These are phyloP conservation scores for Diaporthe sp. DNA, from an alignment of 2,329 filamentous ascomycete genomes.

Conservation along the genomic window DNA sequence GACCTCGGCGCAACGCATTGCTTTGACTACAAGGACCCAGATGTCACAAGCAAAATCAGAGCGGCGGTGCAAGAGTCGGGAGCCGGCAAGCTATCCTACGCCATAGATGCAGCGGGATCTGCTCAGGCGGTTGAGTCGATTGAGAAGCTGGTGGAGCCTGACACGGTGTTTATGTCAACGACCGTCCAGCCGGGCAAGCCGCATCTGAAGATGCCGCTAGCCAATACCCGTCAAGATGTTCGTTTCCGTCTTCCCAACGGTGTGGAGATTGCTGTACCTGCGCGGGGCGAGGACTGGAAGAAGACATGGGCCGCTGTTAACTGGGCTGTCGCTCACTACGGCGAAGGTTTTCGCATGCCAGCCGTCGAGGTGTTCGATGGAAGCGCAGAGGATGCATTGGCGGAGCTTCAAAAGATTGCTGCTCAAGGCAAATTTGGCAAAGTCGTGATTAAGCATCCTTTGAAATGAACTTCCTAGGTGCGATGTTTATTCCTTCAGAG, in stretches of 20 bases:
- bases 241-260: background rate
- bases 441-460: constrained; percentile 16
- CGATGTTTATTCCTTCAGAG: background rate
- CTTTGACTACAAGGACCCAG: constrained; percentile 9
- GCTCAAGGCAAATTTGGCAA: constrained; percentile 1
- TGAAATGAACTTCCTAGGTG: background rate
- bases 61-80: background rate
- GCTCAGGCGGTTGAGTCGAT: background rate
- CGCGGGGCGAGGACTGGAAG: constrained; percentile 12
- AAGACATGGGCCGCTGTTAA: background rate
- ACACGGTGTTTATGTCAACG: background rate
- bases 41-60: background rate
- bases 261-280: background rate
- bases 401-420: constrained; percentile 5
- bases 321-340: constrained; percentile 3
- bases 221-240: background rate
- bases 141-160: background rate
- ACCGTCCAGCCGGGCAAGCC: background rate
- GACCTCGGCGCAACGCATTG: background rate
- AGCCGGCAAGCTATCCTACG: background rate
- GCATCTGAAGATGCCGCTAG: background rate
- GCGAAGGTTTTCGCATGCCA: background rate
- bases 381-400: background rate
- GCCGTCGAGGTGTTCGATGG: constrained; percentile 9
- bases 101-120: background rate